Evolutionary conservation across 1,139 yeast genomes (phyloP), one percentile per base, ranked within the genome.

Genomic region (Zhuliangozyma parablackwelliae): DNA sequence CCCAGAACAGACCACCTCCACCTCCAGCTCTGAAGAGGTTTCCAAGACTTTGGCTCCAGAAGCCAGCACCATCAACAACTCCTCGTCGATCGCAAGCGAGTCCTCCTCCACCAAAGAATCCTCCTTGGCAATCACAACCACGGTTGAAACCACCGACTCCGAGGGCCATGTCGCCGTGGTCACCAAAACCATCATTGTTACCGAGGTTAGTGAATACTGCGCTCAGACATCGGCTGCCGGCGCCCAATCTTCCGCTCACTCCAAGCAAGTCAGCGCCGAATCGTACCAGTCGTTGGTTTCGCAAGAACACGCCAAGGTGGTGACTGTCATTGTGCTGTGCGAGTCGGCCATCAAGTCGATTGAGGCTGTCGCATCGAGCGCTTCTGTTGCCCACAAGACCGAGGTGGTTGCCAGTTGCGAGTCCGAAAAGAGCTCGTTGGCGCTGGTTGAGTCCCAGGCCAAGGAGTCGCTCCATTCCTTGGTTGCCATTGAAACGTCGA

Each of bases 301-400:
- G n/a, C 31, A 20, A n/a, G 37, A 40, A 21, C 38, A 35, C 24
- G 36, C 25, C 10, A 33, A 33, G n/a, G 36, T 42, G 7, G 31
- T 38, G 5, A 34, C 47, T 10, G 30, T 26, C n/a, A 34, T 41
- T 20, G 40, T 38, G 5, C 43, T 45, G 7, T 44, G 45, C 36
- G 46, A 43, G 31, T 40, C 44, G 5, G 45, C 39, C 13, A 43
- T 37, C 10, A 33, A 35, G 24, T 38, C 46, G n/a, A 21, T 41
- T 16, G 38, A 39, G 27, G 37, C 45, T 11, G 39, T 38, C 8
- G 34, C 43, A 30, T 37, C 45, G 10, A 38, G 36, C 32, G 40
- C 40, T 8, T 23, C 28, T 28, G 27, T 35, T 11, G 40, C 37
- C n/a, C 28, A 35, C 5, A 34, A 41, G 32, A 43, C 40, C 6